Conservation (phyloP, 441 rosid genomes). For the Gossypium lobatum region DNA sequence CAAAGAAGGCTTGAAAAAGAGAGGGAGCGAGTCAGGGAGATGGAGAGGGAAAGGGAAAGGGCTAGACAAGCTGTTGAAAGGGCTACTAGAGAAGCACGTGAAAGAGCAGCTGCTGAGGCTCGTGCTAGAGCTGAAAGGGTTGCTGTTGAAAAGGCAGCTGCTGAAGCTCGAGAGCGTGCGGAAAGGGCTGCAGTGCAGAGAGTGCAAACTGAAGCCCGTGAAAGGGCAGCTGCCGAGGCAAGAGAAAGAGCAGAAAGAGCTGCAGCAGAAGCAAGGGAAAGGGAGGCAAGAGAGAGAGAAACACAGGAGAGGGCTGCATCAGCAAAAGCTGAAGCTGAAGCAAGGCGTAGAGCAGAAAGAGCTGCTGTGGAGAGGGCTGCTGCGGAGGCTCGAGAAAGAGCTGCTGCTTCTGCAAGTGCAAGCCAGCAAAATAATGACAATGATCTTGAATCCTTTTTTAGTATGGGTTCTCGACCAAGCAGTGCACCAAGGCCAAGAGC, state of each 20-base stretch:
- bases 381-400: slow-evolving; percentile 52
- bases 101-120: slow-evolving; percentile 86
- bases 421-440: slow-evolving; percentile 52
- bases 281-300: slow-evolving; percentile 64
- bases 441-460: slow-evolving; percentile 82
- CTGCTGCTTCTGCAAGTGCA: slow-evolving; percentile 73
- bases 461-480: slow-evolving; percentile 54
- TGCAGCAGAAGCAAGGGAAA: slow-evolving; percentile 82
- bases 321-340: slow-evolving; percentile 45
- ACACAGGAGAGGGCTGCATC: slow-evolving; percentile 40
- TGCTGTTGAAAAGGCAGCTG: slow-evolving; percentile 60
- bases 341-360: slow-evolving; percentile 44
- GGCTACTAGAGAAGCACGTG: slow-evolving; percentile 96
- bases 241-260: slow-evolving; percentile 68
- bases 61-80: slow-evolving; percentile 88
- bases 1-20: slow-evolving; percentile 56
- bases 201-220: slow-evolving; percentile 93
- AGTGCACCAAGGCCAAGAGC: slow-evolving; percentile 83
- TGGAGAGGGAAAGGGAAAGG: slow-evolving; percentile 49
- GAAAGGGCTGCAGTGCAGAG: slow-evolving; percentile 88
- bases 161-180: slow-evolving; percentile 82
- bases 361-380: slow-evolving; percentile 35
- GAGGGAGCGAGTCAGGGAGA: slow-evolving; percentile 34
- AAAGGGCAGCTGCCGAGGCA: slow-evolving; percentile 61
- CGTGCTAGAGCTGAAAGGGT: slow-evolving; percentile 74